phyloP scores from a whole-genome alignment of 169 alveolate genomes.

The Blepharisma undulans region DNA sequence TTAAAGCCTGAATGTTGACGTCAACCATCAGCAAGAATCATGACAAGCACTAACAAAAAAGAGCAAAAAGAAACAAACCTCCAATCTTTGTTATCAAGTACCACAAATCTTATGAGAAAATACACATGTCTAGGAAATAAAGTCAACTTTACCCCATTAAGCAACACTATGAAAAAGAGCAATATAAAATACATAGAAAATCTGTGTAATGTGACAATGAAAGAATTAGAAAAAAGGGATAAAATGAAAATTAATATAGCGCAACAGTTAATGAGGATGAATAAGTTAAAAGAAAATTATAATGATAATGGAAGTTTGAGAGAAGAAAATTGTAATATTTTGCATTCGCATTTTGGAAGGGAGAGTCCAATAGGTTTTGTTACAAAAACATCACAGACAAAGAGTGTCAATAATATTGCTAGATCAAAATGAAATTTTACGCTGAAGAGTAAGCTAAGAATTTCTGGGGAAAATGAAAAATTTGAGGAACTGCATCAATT shows the following conservation, averaged over 20 bases:
- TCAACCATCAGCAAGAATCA: neutral
- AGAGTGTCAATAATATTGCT: neutral
- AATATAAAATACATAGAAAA: neutral
- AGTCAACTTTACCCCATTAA: neutral
- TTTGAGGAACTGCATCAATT: neutral
- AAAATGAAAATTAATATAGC: neutral
- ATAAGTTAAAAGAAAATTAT: neutral
- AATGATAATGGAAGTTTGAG: neutral
- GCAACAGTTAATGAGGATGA: neutral
- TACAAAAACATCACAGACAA: neutral
- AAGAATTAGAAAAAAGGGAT: neutral
- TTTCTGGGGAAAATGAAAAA: neutral
- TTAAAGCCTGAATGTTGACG: neutral
- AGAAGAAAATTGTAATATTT: neutral
- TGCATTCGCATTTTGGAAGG: neutral
- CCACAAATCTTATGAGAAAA: neutral
- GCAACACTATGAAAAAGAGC: neutral
- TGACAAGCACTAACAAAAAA: neutral
- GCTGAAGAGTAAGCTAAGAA: neutral
- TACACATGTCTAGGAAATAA: neutral
- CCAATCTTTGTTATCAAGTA: neutral
- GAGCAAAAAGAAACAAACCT: neutral
- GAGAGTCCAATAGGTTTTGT: neutral
- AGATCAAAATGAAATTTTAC: neutral
- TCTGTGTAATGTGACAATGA: neutral